A percentile compares a stretch with the other conserved stretches of the same genome.
Conservation (phyloP, 177 flowering plant genomes). For the Vitis hybrid region DNA sequence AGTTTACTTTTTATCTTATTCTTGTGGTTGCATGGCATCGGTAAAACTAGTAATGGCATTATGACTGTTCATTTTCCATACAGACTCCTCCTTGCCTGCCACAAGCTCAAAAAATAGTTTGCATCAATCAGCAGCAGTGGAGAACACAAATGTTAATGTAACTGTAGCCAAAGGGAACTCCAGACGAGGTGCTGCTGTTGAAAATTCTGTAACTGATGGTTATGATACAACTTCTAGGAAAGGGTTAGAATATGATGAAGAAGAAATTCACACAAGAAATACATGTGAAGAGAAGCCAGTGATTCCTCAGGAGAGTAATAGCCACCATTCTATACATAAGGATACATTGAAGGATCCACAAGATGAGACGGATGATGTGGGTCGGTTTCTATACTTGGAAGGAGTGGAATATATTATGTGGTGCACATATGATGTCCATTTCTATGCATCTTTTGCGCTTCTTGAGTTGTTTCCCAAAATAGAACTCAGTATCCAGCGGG, state of each 20-base stretch:
- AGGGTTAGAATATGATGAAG: conserved; percentile 21
- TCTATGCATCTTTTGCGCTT: conserved; percentile 97
- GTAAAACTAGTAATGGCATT: background rate
- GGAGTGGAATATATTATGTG: conserved; percentile 95
- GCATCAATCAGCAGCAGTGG: conserved; percentile 18
- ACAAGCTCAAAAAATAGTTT: conserved; percentile 14
- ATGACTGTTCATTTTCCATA: conserved; percentile 9
- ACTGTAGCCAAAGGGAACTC: conserved; percentile 26
- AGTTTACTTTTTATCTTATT: background rate
- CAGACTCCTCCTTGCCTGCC: conserved; percentile 51
- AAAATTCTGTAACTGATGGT: conserved; percentile 16
- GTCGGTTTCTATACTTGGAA: conserved; percentile 86
- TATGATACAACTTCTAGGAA: conserved; percentile 10
- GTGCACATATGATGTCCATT: conserved; percentile 96
- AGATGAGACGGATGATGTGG: conserved; percentile 63
- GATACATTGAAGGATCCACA: conserved; percentile 8
- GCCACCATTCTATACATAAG: background rate
- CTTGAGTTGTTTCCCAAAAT: conserved; percentile 82
- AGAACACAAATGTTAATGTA: conserved; percentile 15
- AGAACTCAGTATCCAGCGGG: conserved; percentile 84
- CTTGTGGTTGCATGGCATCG: background rate
- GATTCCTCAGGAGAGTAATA: conserved; percentile 9
- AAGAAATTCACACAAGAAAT: too few species aligned
- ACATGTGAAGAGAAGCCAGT: conserved; percentile 9
- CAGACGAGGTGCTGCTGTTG: conserved; percentile 14